Conservation (phyloP, 805 yeast species). For the Blastobotrys americana region DNA sequence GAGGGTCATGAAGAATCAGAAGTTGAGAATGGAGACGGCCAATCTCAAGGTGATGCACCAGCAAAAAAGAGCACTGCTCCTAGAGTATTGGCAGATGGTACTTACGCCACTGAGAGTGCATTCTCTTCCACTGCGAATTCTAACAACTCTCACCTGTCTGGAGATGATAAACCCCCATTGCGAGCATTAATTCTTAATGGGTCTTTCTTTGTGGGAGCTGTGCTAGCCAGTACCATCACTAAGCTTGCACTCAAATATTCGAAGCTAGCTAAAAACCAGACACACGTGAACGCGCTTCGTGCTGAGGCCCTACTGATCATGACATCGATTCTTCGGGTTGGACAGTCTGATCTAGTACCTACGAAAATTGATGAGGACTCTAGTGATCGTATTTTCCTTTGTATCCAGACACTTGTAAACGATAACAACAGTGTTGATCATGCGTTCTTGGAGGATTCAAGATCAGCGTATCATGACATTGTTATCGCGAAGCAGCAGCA, state of each 20-base stretch:
- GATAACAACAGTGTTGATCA: conserved; percentile 42
- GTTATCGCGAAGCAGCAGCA: conserved; percentile 52
- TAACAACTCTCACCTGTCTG: conserved; percentile 28
- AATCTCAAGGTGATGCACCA: conserved; percentile 14
- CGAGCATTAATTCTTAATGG: conserved; percentile 78
- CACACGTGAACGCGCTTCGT: conserved; percentile 69
- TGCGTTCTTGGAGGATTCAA: conserved; percentile 84
- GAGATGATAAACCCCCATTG: conserved; percentile 52
- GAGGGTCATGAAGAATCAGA: conserved; percentile 32
- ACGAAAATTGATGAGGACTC: conserved; percentile 92
- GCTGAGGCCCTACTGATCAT: conserved; percentile 92
- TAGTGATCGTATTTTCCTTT: conserved; percentile 86
- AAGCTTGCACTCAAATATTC: conserved; percentile 76
- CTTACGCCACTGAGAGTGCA: conserved; percentile 93
- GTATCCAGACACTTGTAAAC: conserved; percentile 61
- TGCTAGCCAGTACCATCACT: conserved; percentile 78
- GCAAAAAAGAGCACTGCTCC: conserved; percentile 47
- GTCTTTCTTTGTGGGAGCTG: conserved; percentile 85
- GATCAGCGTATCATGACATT: conserved; percentile 71
- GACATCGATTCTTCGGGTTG: conserved; percentile 86
- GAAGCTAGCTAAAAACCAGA: conserved; percentile 42
- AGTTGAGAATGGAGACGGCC: conserved; percentile 31
- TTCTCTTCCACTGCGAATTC: conserved; percentile 38
- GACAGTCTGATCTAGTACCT: conserved; percentile 61
- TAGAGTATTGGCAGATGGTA: conserved; percentile 93